phyloP scores from a whole-genome alignment of 2,329 filamentous ascomycete species.

The Epichloe amarillans region DNA sequence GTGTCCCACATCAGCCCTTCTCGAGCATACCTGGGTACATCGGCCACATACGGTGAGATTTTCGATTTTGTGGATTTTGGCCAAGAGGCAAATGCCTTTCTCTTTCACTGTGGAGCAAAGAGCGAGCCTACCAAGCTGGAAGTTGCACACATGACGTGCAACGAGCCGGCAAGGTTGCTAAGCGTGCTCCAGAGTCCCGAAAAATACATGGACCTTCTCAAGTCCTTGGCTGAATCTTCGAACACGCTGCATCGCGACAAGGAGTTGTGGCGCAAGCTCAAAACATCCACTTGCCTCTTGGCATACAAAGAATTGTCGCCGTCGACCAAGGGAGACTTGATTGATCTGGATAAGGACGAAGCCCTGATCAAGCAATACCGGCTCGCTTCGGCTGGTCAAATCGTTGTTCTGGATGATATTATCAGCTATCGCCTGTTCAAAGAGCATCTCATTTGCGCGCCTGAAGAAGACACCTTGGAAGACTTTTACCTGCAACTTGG shows the following conservation, averaged over 20 bases:
- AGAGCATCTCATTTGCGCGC: slow-evolving; percentile 68
- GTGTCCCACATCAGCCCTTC: slow-evolving; percentile 45
- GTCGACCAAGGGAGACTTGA: slow-evolving; percentile 31
- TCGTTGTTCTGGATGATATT: slow-evolving; percentile 78
- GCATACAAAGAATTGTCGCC: slow-evolving; percentile 62
- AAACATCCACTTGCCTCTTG: slow-evolving; percentile 60
- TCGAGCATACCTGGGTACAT: slow-evolving; percentile 67
- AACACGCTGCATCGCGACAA: slow-evolving; percentile 63
- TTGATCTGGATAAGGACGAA: slow-evolving; percentile 45
- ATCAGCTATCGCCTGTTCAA: slow-evolving; percentile 84
- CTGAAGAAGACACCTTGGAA: slow-evolving; percentile 79
- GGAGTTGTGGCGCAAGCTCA: slow-evolving; percentile 64
- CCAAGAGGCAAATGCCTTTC: slow-evolving; percentile 70
- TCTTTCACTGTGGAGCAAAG: slow-evolving; percentile 81
- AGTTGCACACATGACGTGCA: slow-evolving; percentile 70
- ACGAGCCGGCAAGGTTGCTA: slow-evolving; percentile 70
- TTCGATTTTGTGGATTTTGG: slow-evolving; percentile 98
- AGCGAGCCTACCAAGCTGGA: slow-evolving; percentile 79
- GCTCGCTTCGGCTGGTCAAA: slow-evolving; percentile 55
- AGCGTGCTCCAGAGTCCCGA: slow-evolving; percentile 67
- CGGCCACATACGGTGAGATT: slow-evolving; percentile 63
- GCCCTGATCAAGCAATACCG: slow-evolving; percentile 63
- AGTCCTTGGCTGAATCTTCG: slow-evolving; percentile 64
- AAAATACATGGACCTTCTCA: slow-evolving; percentile 74
- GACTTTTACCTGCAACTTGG: slow-evolving; percentile 74